A percentile compares a stretch with the other conserved stretches of the same genome.
Conservation (phyloP, 108 stramenopile species). For the Discostella stelligeroides region DNA sequence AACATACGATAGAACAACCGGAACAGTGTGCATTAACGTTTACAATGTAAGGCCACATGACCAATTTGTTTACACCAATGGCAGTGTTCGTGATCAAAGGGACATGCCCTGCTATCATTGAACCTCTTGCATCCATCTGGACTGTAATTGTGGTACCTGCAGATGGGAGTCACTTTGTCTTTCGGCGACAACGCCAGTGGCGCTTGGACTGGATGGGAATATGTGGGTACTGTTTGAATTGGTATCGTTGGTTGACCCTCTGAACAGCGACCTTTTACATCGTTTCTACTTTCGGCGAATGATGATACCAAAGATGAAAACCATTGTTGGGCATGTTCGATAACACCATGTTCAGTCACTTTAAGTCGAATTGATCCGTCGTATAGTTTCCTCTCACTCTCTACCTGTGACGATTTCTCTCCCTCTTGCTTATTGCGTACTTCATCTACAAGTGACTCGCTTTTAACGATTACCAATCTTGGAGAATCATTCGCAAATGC, state of each 20-base stretch:
- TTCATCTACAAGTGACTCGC: conserved; percentile 57
- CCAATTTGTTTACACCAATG: conserved; percentile 70
- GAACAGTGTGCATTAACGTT: too few relatives aligned
- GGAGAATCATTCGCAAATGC: conserved; percentile 42
- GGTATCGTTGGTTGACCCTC: conserved; percentile 2
- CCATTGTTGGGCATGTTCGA: conserved; percentile 38
- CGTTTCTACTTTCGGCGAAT: background rate
- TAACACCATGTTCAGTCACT: conserved; percentile 20
- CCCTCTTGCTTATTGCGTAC: background rate
- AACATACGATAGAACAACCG: too few relatives aligned
- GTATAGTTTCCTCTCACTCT: conserved; percentile 4
- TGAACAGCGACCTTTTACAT: conserved; percentile 26
- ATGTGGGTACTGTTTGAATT: conserved; percentile 35
- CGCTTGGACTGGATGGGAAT: conserved; percentile 71
- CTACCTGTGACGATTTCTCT: background rate
- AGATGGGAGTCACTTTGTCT: conserved; percentile 68
- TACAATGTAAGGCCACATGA: conserved; percentile 70
- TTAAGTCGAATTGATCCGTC: conserved; percentile 2
- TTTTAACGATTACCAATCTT: conserved; percentile 71
- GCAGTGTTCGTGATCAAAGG: conserved; percentile 80
- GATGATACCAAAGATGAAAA: conserved; percentile 22
- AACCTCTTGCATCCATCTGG: conserved; percentile 56
- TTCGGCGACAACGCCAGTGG: conserved; percentile 64
- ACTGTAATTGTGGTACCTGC: conserved; percentile 88
- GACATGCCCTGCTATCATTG: conserved; percentile 38